Evolutionary conservation across 2,329 filamentous ascomycete species (phyloP).

Genomic region (Sporothrix pallida): DNA sequence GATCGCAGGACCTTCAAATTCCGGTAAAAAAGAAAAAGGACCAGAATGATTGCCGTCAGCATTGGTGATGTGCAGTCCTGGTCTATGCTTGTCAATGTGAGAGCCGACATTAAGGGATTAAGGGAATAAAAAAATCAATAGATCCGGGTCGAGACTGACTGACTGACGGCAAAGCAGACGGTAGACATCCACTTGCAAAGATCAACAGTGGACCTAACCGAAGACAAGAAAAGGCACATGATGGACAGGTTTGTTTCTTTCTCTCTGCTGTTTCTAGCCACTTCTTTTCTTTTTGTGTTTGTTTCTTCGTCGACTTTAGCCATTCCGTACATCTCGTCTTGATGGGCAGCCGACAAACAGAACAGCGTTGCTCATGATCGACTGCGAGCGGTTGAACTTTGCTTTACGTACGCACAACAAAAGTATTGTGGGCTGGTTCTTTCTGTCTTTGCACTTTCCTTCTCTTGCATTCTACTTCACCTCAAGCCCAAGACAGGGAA

Average conservation of each 20-base stretch:
- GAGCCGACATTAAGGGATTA: no score
- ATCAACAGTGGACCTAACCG: neutral
- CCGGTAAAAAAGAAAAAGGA: slow-evolving; percentile 9
- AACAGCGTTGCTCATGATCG: neutral
- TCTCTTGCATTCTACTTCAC: neutral
- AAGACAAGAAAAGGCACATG: neutral
- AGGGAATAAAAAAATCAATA: neutral
- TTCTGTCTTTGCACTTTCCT: neutral
- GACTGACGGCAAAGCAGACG: neutral
- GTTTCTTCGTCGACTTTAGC: slow-evolving; percentile 2
- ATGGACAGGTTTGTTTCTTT: no score
- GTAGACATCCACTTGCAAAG: neutral
- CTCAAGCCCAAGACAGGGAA: neutral
- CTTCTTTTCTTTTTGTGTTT: neutral
- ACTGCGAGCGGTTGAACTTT: neutral
- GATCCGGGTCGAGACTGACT: neutral
- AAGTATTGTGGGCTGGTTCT: neutral
- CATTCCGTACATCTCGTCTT: neutral
- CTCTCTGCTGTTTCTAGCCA: slow-evolving; percentile 1
- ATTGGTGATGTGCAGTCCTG: slow-evolving; percentile 20
- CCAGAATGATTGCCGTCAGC: neutral
- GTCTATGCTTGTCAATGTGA: neutral
- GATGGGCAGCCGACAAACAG: slow-evolving; percentile 1
- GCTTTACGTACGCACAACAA: neutral
- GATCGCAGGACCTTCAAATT: slow-evolving; percentile 13